Evolutionary conservation across 2,329 filamentous ascomycete species (phyloP), one percentile per base, ranked within the genome.

Genomic region (Fusarium nematophilum): DNA sequence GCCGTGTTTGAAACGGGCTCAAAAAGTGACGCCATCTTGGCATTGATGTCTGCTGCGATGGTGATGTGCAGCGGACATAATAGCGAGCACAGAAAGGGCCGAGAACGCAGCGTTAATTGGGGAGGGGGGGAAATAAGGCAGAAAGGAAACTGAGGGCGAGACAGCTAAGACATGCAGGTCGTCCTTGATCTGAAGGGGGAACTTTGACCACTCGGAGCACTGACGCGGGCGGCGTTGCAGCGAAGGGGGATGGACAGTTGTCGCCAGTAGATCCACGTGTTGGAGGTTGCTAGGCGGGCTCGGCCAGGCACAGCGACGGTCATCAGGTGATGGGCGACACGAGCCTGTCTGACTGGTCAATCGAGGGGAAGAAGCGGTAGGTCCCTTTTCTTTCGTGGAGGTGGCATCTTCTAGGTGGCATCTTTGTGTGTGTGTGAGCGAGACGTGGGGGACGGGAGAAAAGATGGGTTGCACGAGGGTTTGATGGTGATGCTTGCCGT

Each of bases 261-360:
- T 55, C 37, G 31, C 33, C 44, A 63, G 55, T 60, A 63, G 55
- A 56, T 64, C 59, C 59, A 63, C 54, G 37, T 63, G 59, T 64
- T 52, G 37, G 25, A 48, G 37, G 37, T 42, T 61, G 58, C 40
- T 61, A 57, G 57, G 57, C 17, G 9, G 36, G 30, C 23, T 47
- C 33, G 44, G 44, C 29, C 44, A 48, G 34, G 45, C 45, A 48
- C 45, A 13, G 45, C 34, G 34, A 31, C n/a, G 33, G 13, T n/a
- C 45, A 39, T 48, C 45, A 38, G 45, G 45, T 48, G 45, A 27
- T 31, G 34, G 27, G 6, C 21, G 18, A 15, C 29, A 51, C 17
- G 48, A 43, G 39, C 23, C 23, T 44, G 23, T 23, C 14, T 51
- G 30, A 51, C 23, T 51, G 48, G 48, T 51, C 48, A 51, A 44